Percentiles rank a stretch among this genome's conserved stretches.
These are phyloP conservation scores for Podospora pseudocomata DNA, from an alignment of 495 filamentous ascomycete species.

Conservation along the genomic window DNA sequence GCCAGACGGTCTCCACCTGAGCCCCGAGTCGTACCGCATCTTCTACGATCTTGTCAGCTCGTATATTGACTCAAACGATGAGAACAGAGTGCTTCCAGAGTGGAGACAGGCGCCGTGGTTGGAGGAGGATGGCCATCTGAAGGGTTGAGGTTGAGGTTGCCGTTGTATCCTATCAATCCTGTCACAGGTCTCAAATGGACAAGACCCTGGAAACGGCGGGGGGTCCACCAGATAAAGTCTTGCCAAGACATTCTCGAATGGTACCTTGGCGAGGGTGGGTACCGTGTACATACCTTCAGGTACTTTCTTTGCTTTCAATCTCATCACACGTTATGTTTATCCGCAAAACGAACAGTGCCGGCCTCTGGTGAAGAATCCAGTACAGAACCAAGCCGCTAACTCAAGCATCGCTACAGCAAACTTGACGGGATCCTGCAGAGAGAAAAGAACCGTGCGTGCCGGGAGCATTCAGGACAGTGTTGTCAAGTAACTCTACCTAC, in stretches of 20 bases:
- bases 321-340: not conserved
- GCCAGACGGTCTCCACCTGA: constrained; percentile 54
- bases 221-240: not conserved
- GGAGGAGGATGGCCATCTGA: constrained; percentile 26
- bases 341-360: not conserved
- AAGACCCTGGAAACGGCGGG: not conserved
- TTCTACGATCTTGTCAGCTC: constrained; percentile 45
- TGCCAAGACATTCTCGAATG: not conserved
- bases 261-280: not conserved
- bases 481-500: not conserved
- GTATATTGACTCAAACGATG: constrained; percentile 40
- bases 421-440: not conserved
- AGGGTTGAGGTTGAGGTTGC: not conserved
- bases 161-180: not conserved
- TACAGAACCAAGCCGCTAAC: not conserved
- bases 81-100: constrained; percentile 40
- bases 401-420: not conserved
- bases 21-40: constrained; percentile 47
- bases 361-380: not conserved
- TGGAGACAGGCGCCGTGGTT: constrained; percentile 40
- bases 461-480: not conserved
- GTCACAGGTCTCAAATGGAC: not conserved
- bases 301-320: not conserved
- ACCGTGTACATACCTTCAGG: not conserved
- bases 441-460: not conserved